These are phyloP conservation scores for Phalaenopsis equestris DNA, from an alignment of 106 monocot species.

Conservation along the genomic window DNA sequence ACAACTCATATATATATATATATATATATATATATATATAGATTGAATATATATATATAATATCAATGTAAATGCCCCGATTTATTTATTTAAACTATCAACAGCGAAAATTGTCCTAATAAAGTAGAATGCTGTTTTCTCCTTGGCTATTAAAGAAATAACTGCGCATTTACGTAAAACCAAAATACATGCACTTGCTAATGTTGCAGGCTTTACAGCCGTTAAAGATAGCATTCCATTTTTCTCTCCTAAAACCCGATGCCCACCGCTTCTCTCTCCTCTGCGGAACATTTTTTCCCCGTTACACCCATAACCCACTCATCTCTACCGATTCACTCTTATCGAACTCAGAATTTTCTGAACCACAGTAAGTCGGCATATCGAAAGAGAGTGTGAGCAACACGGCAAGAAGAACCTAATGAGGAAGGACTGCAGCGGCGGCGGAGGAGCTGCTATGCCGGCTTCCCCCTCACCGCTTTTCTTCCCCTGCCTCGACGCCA, in stretches of 20 bases:
- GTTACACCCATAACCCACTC: neutral
- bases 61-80: too few relatives aligned
- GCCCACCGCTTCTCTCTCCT: neutral
- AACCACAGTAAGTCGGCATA: neutral
- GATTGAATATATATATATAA: too few relatives aligned
- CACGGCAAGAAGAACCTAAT: neutral
- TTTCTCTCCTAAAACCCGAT: neutral
- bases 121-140: too few relatives aligned
- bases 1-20: too few relatives aligned
- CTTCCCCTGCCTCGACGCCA: constrained; percentile 34
- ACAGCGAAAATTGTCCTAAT: too few relatives aligned
- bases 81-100: too few relatives aligned
- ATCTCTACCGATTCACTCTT: neutral
- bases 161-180: too few relatives aligned
- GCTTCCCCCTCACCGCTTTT: constrained; percentile 1
- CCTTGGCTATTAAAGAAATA: too few relatives aligned
- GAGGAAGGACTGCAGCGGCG: constrained; percentile 8
- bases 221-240: neutral
- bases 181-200: too few relatives aligned
- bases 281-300: neutral
- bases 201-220: too few relatives aligned
- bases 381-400: neutral
- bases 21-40: too few relatives aligned
- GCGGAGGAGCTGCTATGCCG: neutral
- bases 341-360: neutral